Evolutionary conservation across 2,329 filamentous ascomycete species (phyloP), one percentile per base, ranked within the genome.

Genomic region (Trichophyton schoenleinii): DNA sequence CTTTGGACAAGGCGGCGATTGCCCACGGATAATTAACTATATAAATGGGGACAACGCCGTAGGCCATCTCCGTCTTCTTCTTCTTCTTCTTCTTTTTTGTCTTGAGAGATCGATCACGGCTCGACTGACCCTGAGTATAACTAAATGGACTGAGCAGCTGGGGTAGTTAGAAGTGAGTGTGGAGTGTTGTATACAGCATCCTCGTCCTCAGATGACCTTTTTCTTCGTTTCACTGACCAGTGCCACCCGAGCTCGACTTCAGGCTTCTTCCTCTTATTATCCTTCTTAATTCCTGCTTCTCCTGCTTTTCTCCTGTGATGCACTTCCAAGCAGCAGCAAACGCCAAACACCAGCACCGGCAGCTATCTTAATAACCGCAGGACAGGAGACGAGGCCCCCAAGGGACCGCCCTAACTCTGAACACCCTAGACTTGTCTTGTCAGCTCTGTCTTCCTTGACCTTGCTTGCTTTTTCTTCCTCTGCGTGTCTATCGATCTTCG

Each of bases 181-280:
- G 20, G 44, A 8, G 44, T 48, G 18, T 48, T 44, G 41, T 44
- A n/a, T 6, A 18, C 41, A 48, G 20, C n/a, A 48, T 48, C 44
- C 44, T 36, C 52, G 28, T 20, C 34, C 55, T 57, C 55, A 57
- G 31, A 57, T 57, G 55, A 57, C 55, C 41, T 18, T n/a, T 44
- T 44, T 44, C 31, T 22, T 38, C 38, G n/a, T 31, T 25, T 57
- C 55, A 25, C 55, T 57, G 38, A 38, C 55, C 55, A 42, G 55
- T 57, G 38, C 55, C 31, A 57, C 41, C 55, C 55, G 34, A 13
- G 34, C 11, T 36, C 34, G 9, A 36, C 8, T 57, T 25, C 55
- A 57, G 38, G 55, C 36, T 42, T 57, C 4, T 11, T 8, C 31
- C 8, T 15, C 41, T 44, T 44, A 15, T 15, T 15, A 15, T 15